Percentiles rank a stretch among this genome's conserved stretches.
Conservation (phyloP, 2,329 filamentous ascomycete species). For the Colletotrichum horii region DNA sequence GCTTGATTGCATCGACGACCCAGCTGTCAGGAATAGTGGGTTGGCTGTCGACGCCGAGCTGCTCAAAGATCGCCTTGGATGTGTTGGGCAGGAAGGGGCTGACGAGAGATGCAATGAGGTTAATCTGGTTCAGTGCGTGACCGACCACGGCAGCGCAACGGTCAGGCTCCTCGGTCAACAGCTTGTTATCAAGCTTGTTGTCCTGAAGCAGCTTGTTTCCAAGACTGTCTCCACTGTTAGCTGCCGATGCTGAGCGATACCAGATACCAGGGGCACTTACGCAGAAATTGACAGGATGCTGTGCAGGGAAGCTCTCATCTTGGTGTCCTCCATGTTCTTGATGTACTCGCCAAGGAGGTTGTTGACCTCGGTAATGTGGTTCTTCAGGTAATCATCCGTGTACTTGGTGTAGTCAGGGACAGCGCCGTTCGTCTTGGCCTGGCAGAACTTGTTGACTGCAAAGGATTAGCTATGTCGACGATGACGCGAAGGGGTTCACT, state of each 20-base stretch:
- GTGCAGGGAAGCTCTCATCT: conserved; percentile 70
- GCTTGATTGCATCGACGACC: conserved; percentile 63
- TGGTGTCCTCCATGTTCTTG: conserved; percentile 71
- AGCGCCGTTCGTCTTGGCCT: conserved; percentile 74
- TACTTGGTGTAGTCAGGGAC: conserved; percentile 68
- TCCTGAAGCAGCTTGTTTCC: conserved; percentile 58
- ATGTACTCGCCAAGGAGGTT: conserved; percentile 70
- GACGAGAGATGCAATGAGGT: conserved; percentile 79
- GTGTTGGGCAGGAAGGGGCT: conserved; percentile 88
- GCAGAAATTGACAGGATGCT: conserved; percentile 72
- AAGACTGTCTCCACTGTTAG: conserved; percentile 28
- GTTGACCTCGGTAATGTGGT: conserved; percentile 68
- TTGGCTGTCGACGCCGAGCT: conserved; percentile 67
- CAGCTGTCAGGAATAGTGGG: conserved; percentile 70
- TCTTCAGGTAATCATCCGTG: conserved; percentile 58
- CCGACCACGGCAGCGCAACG: conserved; percentile 68
- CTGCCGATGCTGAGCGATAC: not conserved
- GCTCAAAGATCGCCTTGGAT: conserved; percentile 74
- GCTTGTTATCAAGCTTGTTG: conserved; percentile 58
- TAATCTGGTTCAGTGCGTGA: conserved; percentile 81
- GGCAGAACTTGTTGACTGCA: conserved; percentile 69
- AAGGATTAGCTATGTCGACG: not conserved
- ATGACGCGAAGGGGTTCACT: not conserved
- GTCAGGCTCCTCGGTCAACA: conserved; percentile 58
- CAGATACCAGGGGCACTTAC: not conserved